Conservation (phyloP, 371 early-diverging fungal genomes). For the Rhizopus microsporus region DNA sequence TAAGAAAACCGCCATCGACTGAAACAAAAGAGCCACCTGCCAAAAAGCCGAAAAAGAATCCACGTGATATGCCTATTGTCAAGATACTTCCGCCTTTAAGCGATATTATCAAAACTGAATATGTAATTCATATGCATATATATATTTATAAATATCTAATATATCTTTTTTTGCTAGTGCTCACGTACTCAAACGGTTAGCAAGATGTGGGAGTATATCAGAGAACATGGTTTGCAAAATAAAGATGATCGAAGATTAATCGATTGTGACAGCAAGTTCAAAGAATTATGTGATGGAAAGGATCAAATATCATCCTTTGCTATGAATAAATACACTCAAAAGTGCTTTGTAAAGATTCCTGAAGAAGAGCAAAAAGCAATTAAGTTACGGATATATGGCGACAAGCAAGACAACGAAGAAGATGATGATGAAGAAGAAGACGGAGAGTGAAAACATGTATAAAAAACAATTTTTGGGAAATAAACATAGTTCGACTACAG, state of each 20-base stretch:
- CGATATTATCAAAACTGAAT: slow-evolving; percentile 23
- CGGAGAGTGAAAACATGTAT: no score
- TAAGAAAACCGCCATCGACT: slow-evolving; percentile 8
- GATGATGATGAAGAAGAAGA: neutral
- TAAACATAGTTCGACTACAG: no score
- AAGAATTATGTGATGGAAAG: slow-evolving; percentile 20
- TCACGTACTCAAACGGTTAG: slow-evolving; percentile 49
- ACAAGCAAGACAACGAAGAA: neutral
- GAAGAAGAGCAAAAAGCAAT: slow-evolving; percentile 18
- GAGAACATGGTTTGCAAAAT: slow-evolving; percentile 41
- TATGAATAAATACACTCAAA: slow-evolving; percentile 20
- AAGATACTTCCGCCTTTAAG: slow-evolving; percentile 27
- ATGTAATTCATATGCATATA: slow-evolving; percentile 4
- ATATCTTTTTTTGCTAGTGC: slow-evolving; percentile 22
- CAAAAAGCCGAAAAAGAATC: slow-evolving; percentile 13
- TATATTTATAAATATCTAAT: slow-evolving; percentile 5
- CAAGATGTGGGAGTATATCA: slow-evolving; percentile 51
- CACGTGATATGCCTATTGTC: slow-evolving; percentile 18
- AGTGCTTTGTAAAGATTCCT: slow-evolving; percentile 17
- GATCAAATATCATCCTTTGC: slow-evolving; percentile 13
- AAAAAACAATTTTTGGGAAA: no score
- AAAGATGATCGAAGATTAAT: slow-evolving; percentile 39
- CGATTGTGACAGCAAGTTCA: slow-evolving; percentile 43
- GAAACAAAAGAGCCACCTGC: slow-evolving; percentile 8
- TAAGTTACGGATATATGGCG: slow-evolving; percentile 5